Evolutionary conservation across 2,329 filamentous ascomycete species (phyloP), one percentile per base, ranked within the genome.

Genomic region (Nothophoma quercina): DNA sequence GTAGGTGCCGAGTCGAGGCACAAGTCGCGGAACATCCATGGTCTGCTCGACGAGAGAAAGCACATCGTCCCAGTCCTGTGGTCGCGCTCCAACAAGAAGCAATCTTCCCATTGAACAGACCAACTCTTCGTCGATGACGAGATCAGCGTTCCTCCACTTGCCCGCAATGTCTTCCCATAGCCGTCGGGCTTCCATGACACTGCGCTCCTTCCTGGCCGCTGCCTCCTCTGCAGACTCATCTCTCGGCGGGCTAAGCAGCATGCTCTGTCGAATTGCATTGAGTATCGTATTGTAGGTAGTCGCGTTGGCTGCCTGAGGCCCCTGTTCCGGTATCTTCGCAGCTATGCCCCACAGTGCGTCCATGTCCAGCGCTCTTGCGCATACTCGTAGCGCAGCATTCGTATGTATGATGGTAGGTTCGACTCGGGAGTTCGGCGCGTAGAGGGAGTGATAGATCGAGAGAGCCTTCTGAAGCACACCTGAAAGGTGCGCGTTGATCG

Each of bases 301-400:
- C 59, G 79, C 74, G 74, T 96, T 85, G 3, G 93, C 87, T 15
- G 86, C 78, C 25, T 84, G 83, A 0, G 81, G 70, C 0, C 85
- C 88, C 8, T 71, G 76, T 12, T 87, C 82, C 13, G 92, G 88
- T 51, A 93, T 82, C 25, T 87, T 85, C n/a, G 85, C 82, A 34
- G 88, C 85, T 58, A 97, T 82, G 47, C 83, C 83, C 81, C 95
- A 96, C 62, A 98, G 77, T 13, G 87, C 84, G 61, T 96, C 91
- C 72, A 96, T 81, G 68, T 97, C 88, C 10, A 81, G 73, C 4
- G 89, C 88, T 51, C 85, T 82, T 39, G 88, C 84, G 71, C 93
- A 98, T 7, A 95, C 89, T 52, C 87, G 86, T 35, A 99, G 78
- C n/a, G 92, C 85, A 8, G 93, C 90, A 70, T 99, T 99, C 58